These are phyloP conservation scores for Acanthamoeba castellanii DNA, from an alignment of 208 protist species.

Conservation along the genomic window DNA sequence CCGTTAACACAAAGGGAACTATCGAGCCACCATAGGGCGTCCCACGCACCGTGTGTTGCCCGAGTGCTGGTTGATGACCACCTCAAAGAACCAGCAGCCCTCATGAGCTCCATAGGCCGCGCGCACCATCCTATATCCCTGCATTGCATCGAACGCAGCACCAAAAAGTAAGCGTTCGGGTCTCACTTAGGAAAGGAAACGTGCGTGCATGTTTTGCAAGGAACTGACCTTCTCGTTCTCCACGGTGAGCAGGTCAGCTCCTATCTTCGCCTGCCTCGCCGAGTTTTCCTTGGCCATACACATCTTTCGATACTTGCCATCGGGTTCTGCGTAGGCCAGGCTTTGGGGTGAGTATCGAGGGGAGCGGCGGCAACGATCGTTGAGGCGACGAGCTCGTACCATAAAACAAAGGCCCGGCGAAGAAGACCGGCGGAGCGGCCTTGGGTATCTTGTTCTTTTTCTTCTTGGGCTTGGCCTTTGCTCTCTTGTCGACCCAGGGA, in stretches of 20 bases:
- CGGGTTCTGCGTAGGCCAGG: slow-evolving; percentile 3
- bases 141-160: background rate
- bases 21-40: background rate
- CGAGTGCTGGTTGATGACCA: slow-evolving; percentile 59
- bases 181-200: too few species aligned
- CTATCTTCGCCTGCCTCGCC: slow-evolving; percentile 72
- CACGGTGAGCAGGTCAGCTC: slow-evolving; percentile 19
- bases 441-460: slow-evolving; percentile 54
- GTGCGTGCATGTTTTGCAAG: too few species aligned
- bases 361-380: background rate
- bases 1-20: background rate
- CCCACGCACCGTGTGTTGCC: slow-evolving; percentile 59
- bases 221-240: slow-evolving; percentile 36
- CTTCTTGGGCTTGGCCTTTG: slow-evolving; percentile 12
- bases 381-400: background rate
- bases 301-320: slow-evolving; percentile 74
- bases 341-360: background rate
- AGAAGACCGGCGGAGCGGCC: background rate
- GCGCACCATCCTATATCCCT: slow-evolving; percentile 80
- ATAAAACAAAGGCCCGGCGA: slow-evolving; percentile 66
- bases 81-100: slow-evolving; percentile 82
- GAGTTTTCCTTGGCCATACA: slow-evolving; percentile 80
- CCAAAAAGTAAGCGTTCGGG: background rate
- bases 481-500: slow-evolving; percentile 34
- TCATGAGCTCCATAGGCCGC: slow-evolving; percentile 63